These are phyloP conservation scores for Kazachstania bromeliacearum DNA, from an alignment of 805 yeast species.

Conservation along the genomic window DNA sequence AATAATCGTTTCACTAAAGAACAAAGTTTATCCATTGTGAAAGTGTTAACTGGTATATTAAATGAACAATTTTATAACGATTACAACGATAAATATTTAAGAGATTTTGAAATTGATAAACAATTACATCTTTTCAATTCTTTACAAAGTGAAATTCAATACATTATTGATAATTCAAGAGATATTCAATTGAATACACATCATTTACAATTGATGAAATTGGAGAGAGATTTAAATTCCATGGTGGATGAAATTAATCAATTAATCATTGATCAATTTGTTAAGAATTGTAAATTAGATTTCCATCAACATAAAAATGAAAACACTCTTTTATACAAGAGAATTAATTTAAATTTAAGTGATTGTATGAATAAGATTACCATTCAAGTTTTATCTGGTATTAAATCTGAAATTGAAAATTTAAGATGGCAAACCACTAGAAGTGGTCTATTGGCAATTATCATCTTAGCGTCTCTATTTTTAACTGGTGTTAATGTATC, in stretches of 20 bases:
- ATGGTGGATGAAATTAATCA: slow-evolving; percentile 71
- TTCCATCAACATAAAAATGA: slow-evolving; percentile 80
- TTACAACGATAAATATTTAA: slow-evolving; percentile 29
- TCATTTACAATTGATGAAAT: slow-evolving; percentile 52
- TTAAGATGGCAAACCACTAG: slow-evolving; percentile 90
- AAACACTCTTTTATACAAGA: slow-evolving; percentile 64
- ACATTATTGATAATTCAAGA: slow-evolving; percentile 66
- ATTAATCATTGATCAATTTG: slow-evolving; percentile 44
- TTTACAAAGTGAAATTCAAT: slow-evolving; percentile 77
- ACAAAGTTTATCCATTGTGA: slow-evolving; percentile 19
- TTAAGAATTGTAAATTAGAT: slow-evolving; percentile 74
- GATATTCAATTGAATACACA: slow-evolving; percentile 60
- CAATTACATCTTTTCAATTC: slow-evolving; percentile 85
- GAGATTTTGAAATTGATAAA: slow-evolving; percentile 65
- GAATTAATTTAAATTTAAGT: slow-evolving; percentile 60
- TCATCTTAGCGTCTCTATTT: slow-evolving; percentile 52
- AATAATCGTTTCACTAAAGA: slow-evolving; percentile 14
- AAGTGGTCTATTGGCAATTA: slow-evolving; percentile 71
- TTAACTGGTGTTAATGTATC: slow-evolving; percentile 42
- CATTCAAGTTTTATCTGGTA: slow-evolving; percentile 69
- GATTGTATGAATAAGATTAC: slow-evolving; percentile 78
- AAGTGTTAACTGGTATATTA: slow-evolving; percentile 30
- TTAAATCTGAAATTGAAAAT: slow-evolving; percentile 78
- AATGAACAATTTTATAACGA: slow-evolving; percentile 35
- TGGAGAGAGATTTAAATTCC: slow-evolving; percentile 64